Base-by-base conservation (phyloP, 2,329 filamentous ascomycete genomes). In the Alternaria consortialis region DNA sequence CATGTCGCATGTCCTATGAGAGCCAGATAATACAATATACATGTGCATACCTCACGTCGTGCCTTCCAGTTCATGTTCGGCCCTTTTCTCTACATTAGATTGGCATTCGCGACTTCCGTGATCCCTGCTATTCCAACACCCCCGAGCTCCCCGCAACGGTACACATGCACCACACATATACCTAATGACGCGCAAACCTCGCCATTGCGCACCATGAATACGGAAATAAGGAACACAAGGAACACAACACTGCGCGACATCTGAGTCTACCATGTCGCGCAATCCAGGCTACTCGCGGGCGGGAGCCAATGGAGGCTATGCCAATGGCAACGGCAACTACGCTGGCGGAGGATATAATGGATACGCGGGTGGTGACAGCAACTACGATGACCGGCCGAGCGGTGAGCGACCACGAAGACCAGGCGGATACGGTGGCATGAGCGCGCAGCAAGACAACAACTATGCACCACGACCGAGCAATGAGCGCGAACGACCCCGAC, bases 261-360 rank as follows among this genome's bases (percentile, higher is more conserved):
- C 53, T 65, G 57, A 53, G 20, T 20, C 44, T 53, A 65, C 63
- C 70, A 80, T 79, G 78, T 79, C 77, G 60, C 77, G 75, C 63
- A 70, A 70, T 51, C 75, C 74, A 46, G 74, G 69, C 62, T 74
- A 71, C 65, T 58, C 69, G 62, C 74, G 73, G 63, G 61, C 71
- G 55, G 72, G 74, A 47, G 57, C 72, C 46, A 77, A 79, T 58
- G 77, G 77, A 29, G 67, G 69, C 50, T 79, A 80, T 66, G 70
- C 77, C 34, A 82, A 82, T 36, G 65, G 58, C 40, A 37, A 52
- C 20, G 53, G 47, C 53, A 52, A 31, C 53, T 60, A 71, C 64
- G 62, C 57, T 53, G 66, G 66, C 27, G 68, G 66, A 29, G 64
- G 62, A 52, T 71, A 72, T 48, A 69, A 62, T 27, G 63, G 55